Conservation (phyloP, 129 eudicot species). For the Lonicera japonica region DNA sequence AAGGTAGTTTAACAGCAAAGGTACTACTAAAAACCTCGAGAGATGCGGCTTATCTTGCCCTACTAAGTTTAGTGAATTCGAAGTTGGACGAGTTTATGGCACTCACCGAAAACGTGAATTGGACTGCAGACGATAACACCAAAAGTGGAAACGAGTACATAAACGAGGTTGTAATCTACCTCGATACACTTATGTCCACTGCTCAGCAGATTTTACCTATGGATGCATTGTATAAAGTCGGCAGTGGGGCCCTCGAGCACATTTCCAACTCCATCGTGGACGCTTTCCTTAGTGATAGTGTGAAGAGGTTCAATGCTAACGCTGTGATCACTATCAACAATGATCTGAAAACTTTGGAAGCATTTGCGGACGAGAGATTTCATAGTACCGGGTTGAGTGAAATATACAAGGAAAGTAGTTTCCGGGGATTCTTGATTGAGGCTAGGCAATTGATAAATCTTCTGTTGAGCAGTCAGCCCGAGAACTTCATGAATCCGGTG, state of each 20-base stretch:
- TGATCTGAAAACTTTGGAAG: constrained; percentile 47
- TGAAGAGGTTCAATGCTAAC: constrained; percentile 46
- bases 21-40: constrained; percentile 47
- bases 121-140: constrained; percentile 47
- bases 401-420: constrained; percentile 49
- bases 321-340: constrained; percentile 41
- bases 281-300: constrained; percentile 52
- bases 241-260: constrained; percentile 63
- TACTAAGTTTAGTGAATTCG: constrained; percentile 37
- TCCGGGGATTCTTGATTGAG: constrained; percentile 42
- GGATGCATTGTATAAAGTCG: constrained; percentile 59
- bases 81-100: constrained; percentile 54
- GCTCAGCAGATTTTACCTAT: constrained; percentile 59
- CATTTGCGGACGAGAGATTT: constrained; percentile 49
- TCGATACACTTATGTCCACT: constrained; percentile 52
- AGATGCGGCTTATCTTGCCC: constrained; percentile 57
- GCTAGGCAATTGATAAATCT: constrained; percentile 58
- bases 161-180: constrained; percentile 46
- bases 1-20: constrained; percentile 47
- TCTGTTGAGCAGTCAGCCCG: constrained; percentile 60
- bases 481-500: constrained; percentile 66
- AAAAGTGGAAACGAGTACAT: constrained; percentile 36
- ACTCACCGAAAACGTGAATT: constrained; percentile 41
- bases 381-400: constrained; percentile 53
- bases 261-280: constrained; percentile 46